Evolutionary conservation across 331 rosid genomes (phyloP), one percentile per base, ranked within the genome.

Genomic region (Quercus lobata): DNA sequence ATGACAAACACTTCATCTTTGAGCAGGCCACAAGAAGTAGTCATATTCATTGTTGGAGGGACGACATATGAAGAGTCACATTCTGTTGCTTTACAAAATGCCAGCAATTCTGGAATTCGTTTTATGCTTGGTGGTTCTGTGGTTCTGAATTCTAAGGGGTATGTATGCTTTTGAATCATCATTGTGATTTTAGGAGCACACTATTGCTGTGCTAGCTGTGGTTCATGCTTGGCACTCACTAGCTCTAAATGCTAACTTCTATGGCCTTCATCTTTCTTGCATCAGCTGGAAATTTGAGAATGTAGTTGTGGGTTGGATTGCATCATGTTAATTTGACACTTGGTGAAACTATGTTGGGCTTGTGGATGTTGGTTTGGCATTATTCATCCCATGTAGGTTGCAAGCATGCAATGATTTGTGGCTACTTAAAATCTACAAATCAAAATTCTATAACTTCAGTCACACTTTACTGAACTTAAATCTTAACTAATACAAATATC

Each of bases 41-140:
- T 96, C 83, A 90, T 93, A 80, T 93, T 93, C 86, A 83, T 96
- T 82, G 94, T 96, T 75, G 99, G 99, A 55, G 99, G 98, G 73
- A 93, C 98, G 52, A 96, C 98, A 30, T 93, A 96, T 41, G 98
- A 93, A 85, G 98, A 96, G 81, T 88, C 97, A 37, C 92, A 92
- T n/a, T 87, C 86, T 72, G 98, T 93, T 85, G 94, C 96, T 53
- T 81, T 90, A 69, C 94, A 89, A 83, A 93, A 96, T 84, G 88
- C 88, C 68, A 88, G 69, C 84, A 93, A 90, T 87, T 71, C 92
- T 34, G 98, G 98, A 52, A 70, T 88, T 83, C 97, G 97, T 32
- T 93, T 96, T 83, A 75, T 93, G 29, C 91, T 96, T 21, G 97
- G 97, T 71, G 99, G 98, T 57, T 93, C 99, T 35, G 82, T 86